A percentile compares a stretch with the other conserved stretches of the same genome.
Conservation (phyloP, 2,329 filamentous ascomycete species). For the Aspergillus clavatus region DNA sequence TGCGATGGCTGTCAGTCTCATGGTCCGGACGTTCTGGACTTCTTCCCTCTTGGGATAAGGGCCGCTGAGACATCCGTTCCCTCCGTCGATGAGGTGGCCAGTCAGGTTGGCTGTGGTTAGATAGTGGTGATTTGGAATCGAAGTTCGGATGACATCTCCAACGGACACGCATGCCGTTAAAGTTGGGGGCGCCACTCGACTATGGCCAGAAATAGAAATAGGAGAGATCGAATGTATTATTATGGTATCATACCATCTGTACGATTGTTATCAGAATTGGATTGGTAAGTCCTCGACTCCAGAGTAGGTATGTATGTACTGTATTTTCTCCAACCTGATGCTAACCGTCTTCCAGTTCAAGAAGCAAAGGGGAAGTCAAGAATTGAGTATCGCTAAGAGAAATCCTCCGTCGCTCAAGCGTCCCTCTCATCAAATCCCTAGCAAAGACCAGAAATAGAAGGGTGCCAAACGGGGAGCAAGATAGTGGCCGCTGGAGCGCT, state of each 20-base stretch:
- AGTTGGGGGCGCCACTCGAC: conserved; percentile 6
- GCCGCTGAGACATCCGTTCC: conserved; percentile 1
- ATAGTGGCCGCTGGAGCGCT: no score
- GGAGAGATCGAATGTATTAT: not conserved
- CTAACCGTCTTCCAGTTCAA: no score
- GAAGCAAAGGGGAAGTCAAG: no score
- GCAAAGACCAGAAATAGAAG: not conserved
- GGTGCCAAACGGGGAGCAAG: not conserved
- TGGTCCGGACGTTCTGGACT: conserved; percentile 14
- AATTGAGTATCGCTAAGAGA: no score
- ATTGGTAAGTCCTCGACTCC: no score
- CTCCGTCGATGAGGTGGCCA: not conserved
- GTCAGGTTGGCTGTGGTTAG: no score
- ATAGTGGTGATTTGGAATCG: conserved; percentile 17
- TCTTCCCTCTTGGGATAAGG: conserved; percentile 8
- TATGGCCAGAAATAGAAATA: conserved; percentile 5
- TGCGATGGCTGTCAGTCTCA: conserved; percentile 16
- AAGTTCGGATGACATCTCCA: conserved; percentile 13
- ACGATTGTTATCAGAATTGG: no score
- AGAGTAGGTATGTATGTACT: no score
- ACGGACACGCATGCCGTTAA: conserved; percentile 7
- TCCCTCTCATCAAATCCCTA: not conserved
- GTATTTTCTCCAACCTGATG: no score
- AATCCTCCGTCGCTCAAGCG: not conserved
- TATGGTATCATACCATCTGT: no score